Conservation (phyloP, 2,329 filamentous ascomycete species). For the Hypoxylon sp. region DNA sequence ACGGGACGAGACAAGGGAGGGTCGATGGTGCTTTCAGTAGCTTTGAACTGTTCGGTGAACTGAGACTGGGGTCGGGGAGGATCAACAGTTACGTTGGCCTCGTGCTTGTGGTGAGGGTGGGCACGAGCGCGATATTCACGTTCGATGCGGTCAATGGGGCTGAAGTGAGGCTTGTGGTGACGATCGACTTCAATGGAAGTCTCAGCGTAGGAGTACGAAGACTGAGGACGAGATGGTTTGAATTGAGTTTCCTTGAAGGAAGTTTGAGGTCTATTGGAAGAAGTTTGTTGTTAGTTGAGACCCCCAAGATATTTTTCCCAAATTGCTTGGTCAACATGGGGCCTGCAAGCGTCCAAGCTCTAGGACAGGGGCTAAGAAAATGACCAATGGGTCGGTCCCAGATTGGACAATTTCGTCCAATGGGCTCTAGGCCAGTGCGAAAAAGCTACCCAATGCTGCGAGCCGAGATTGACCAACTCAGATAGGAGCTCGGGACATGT, state of each 20-base stretch:
- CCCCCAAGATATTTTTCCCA: conserved; percentile 28
- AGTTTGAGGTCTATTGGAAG: conserved; percentile 52
- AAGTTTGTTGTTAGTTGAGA: conserved; percentile 42
- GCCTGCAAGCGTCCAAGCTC: conserved; percentile 32
- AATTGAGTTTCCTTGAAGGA: conserved; percentile 42
- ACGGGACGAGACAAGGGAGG: conserved; percentile 49
- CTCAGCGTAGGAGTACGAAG: conserved; percentile 63
- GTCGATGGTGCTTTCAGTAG: conserved; percentile 55
- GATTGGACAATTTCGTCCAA: conserved; percentile 35
- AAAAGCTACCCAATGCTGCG: conserved; percentile 7
- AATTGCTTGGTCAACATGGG: conserved; percentile 38
- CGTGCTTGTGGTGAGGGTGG: conserved; percentile 60
- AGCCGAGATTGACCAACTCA: conserved; percentile 22
- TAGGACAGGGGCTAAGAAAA: conserved; percentile 26
- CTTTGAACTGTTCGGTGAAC: conserved; percentile 53
- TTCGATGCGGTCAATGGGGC: conserved; percentile 72
- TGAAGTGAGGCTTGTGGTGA: conserved; percentile 60
- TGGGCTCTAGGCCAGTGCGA: conserved; percentile 24
- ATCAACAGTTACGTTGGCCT: conserved; percentile 47
- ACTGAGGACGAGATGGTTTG: conserved; percentile 43
- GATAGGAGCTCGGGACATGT: conserved; percentile 2
- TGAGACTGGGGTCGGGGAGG: conserved; percentile 51
- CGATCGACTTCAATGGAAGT: conserved; percentile 75
- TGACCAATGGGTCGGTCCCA: conserved; percentile 14
- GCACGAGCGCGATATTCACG: conserved; percentile 73